Conservation (phyloP, 495 filamentous ascomycete species). For the Aspergillus haitiensis region DNA sequence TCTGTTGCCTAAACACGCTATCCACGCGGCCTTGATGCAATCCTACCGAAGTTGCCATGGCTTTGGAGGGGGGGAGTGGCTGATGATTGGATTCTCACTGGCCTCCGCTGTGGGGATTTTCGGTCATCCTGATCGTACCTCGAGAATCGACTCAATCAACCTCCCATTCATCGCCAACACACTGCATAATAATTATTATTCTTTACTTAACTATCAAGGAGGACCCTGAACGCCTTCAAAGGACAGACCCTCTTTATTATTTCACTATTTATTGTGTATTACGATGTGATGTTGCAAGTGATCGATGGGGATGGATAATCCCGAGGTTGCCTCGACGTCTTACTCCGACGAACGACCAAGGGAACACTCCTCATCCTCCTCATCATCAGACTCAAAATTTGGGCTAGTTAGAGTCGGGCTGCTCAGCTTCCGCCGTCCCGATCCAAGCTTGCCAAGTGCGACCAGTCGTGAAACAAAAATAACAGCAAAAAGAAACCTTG, state of each 20-base stretch:
- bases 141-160: background rate
- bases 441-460: background rate
- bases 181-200: background rate
- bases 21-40: slow-evolving; percentile 3
- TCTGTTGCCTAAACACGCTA: background rate
- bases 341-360: too few relatives aligned
- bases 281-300: too few relatives aligned
- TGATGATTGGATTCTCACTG: background rate
- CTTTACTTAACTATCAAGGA: too few relatives aligned
- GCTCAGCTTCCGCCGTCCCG: background rate
- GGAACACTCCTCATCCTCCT: too few relatives aligned
- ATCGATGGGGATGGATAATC: too few relatives aligned
- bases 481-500: too few relatives aligned
- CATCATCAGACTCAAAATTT: too few relatives aligned
- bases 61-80: background rate
- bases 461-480: background rate
- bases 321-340: too few relatives aligned
- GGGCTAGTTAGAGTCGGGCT: too few relatives aligned
- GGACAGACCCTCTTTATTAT: too few relatives aligned
- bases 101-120: slow-evolving; percentile 1
- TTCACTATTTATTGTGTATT: too few relatives aligned
- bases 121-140: background rate
- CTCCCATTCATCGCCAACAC: background rate
- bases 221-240: too few relatives aligned
- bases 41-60: background rate